Evolutionary conservation across 164 flowering plant genomes (phyloP).

Genomic region (Echeveria elegans): DNA sequence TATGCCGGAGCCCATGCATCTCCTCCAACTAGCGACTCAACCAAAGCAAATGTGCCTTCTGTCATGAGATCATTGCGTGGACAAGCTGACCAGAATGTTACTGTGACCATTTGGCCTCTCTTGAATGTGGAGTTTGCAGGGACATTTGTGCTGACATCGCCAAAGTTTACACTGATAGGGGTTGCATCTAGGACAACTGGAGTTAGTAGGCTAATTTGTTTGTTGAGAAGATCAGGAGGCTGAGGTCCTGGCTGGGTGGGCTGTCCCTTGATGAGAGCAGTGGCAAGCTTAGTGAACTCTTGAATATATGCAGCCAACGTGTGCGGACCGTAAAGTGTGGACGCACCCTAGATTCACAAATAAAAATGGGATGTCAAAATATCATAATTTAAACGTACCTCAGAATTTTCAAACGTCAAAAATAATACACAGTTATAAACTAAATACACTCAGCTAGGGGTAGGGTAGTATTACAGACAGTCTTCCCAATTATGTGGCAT

Average conservation of each 20-base stretch:
- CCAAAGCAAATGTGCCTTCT: conserved; percentile 86
- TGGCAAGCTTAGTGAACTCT: conserved; percentile 81
- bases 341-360: conserved; percentile 71
- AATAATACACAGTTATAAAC: background rate
- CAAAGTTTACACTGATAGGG: conserved; percentile 66
- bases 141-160: conserved; percentile 60
- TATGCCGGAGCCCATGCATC: conserved; percentile 72
- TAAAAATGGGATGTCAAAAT: background rate
- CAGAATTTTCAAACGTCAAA: background rate
- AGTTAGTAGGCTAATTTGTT: conserved; percentile 73
- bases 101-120: conserved; percentile 54
- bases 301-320: conserved; percentile 90
- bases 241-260: conserved; percentile 47
- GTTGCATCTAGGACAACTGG: conserved; percentile 73
- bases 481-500: background rate
- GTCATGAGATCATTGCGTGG: conserved; percentile 96
- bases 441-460: background rate
- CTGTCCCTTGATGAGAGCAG: conserved; percentile 44
- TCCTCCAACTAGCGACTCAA: conserved; percentile 55
- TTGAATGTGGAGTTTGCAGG: conserved; percentile 67
- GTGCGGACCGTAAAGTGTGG: conserved; percentile 88
- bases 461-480: background rate
- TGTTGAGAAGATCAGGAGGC: conserved; percentile 83
- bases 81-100: conserved; percentile 86
- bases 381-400: background rate